A percentile compares a stretch with the other conserved stretches of the same genome.
phyloP scores from a whole-genome alignment of 2,329 filamentous ascomycete species.

The Phyllachora maydis region DNA sequence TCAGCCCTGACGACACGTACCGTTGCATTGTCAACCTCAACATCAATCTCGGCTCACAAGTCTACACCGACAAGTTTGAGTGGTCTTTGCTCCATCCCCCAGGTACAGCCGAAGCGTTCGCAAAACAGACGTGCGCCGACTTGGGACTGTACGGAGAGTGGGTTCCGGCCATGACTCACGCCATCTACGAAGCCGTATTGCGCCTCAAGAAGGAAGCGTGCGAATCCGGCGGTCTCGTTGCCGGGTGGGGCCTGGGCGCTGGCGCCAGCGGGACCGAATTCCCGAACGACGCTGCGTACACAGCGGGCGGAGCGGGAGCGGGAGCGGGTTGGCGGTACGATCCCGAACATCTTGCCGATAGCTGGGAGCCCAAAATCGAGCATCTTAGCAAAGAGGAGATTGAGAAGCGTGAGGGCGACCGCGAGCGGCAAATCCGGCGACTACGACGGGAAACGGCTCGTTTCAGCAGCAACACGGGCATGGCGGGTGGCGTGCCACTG shows the following conservation, averaged over 20 bases:
- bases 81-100: conserved; percentile 89
- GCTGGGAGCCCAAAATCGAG: conserved; percentile 72
- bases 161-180: conserved; percentile 84
- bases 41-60: conserved; percentile 74
- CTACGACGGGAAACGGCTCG: conserved; percentile 78
- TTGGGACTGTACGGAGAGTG: conserved; percentile 80
- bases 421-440: conserved; percentile 75
- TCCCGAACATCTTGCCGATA: conserved; percentile 66
- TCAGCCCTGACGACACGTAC: conserved; percentile 86
- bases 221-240: conserved; percentile 74
- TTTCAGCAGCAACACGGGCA: conserved; percentile 71
- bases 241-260: conserved; percentile 34
- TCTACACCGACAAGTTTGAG: conserved; percentile 95
- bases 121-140: conserved; percentile 81
- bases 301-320: conserved; percentile 9
- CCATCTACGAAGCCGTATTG: conserved; percentile 87
- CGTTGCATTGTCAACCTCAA: conserved; percentile 80
- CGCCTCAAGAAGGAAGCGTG: conserved; percentile 91
- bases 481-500: conserved; percentile 54
- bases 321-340: conserved; percentile 96
- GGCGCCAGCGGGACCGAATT: conserved; percentile 40
- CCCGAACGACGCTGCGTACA: conserved; percentile 63
- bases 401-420: conserved; percentile 85
- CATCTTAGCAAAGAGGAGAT: conserved; percentile 85
- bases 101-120: conserved; percentile 81